Conservation (phyloP, 1,284 basidiomycete genomes). For the Stereum hirsutum region DNA sequence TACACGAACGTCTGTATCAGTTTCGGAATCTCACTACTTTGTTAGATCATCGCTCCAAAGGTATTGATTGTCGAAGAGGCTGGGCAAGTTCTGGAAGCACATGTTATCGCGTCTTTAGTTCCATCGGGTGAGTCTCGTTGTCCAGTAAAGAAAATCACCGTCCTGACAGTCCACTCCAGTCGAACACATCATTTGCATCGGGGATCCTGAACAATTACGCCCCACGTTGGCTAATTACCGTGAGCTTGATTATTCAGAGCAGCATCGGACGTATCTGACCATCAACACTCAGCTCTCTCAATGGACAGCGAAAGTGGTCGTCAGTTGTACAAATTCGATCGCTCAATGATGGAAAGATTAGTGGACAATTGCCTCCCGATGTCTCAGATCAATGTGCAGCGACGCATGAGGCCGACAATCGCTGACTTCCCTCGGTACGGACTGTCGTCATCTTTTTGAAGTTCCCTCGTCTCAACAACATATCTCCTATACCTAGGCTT, state of each 20-base stretch:
- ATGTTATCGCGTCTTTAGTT: conserved; percentile 53
- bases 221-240: conserved; percentile 59
- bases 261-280: neutral
- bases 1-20: neutral
- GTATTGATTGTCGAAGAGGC: conserved; percentile 39
- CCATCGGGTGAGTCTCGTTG: conserved; percentile 24
- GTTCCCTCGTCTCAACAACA: neutral
- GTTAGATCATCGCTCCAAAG: conserved; percentile 24
- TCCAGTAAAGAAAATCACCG: neutral
- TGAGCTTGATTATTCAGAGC: conserved; percentile 16
- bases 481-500: conserved; percentile 27
- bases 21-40: conserved; percentile 1
- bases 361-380: conserved; percentile 27
- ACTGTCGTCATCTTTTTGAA: too few relatives aligned
- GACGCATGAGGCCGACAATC: conserved; percentile 35
- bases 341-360: conserved; percentile 39
- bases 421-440: conserved; percentile 27
- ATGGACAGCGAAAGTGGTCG: conserved; percentile 27
- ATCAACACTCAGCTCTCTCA: conserved; percentile 23
- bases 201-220: conserved; percentile 63
- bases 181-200: conserved; percentile 59
- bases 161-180: conserved; percentile 16
- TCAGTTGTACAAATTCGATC: conserved; percentile 32
- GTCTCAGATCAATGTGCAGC: conserved; percentile 31
- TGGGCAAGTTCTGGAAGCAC: conserved; percentile 71